Evolutionary conservation across 2,329 filamentous ascomycete species (phyloP).

Genomic region (Ophidiomyces ophidiicola): DNA sequence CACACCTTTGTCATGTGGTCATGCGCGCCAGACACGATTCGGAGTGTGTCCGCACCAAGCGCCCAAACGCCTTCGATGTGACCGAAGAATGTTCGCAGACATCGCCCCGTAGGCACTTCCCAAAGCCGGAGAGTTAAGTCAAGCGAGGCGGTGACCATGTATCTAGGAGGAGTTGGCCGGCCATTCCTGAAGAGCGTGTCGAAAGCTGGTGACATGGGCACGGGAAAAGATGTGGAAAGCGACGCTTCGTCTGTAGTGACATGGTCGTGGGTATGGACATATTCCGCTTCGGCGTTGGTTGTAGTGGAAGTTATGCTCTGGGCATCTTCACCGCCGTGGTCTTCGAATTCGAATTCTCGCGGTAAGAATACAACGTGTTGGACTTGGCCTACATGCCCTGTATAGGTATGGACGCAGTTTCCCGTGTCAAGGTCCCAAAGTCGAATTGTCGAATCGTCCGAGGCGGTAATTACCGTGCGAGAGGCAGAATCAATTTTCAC

Average conservation of each 20-base stretch:
- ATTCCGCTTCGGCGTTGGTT: slow-evolving; percentile 11
- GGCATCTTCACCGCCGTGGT: slow-evolving; percentile 39
- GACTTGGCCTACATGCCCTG: slow-evolving; percentile 88
- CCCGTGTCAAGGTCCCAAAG: slow-evolving; percentile 87
- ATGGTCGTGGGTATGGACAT: slow-evolving; percentile 14
- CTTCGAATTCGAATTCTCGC: slow-evolving; percentile 78
- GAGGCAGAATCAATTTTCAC: slow-evolving; percentile 73
- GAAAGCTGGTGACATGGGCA: slow-evolving; percentile 18
- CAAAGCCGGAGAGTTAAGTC: slow-evolving; percentile 87
- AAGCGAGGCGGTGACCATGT: slow-evolving; percentile 85
- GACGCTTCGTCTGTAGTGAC: slow-evolving; percentile 17
- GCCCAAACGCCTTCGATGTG: slow-evolving; percentile 96
- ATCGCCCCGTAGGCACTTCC: slow-evolving; percentile 72
- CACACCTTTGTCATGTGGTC: slow-evolving; percentile 93
- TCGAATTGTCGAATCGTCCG: slow-evolving; percentile 81
- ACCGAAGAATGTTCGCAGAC: slow-evolving; percentile 86
- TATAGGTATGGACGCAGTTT: slow-evolving; percentile 61
- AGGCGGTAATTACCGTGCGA: slow-evolving; percentile 80
- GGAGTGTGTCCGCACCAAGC: slow-evolving; percentile 73
- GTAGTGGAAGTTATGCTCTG: slow-evolving; percentile 20
- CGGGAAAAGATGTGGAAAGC: slow-evolving; percentile 14
- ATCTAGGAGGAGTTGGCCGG: slow-evolving; percentile 66
- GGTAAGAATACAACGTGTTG: slow-evolving; percentile 82
- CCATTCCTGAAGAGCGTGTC: slow-evolving; percentile 44
- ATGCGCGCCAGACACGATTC: slow-evolving; percentile 79